Percentiles rank a stretch among this genome's conserved stretches.
phyloP scores from a whole-genome alignment of 768 basidiomycete genomes.

The Sarcomyxa edulis region DNA sequence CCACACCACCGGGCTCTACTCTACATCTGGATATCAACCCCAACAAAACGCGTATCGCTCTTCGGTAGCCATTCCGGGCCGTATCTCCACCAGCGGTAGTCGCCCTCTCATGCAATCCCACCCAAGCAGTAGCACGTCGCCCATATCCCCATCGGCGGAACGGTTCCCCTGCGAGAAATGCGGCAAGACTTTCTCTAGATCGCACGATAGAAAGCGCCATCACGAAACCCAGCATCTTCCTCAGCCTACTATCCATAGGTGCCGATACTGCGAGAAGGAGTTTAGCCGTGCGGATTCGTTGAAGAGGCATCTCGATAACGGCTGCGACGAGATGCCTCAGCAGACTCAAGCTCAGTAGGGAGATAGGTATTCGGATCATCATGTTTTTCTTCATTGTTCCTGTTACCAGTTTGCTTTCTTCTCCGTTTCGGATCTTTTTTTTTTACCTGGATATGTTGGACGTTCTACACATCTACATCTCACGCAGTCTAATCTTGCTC shows the following conservation, averaged over 20 bases:
- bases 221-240: conserved; percentile 71
- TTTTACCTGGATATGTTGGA: too few species aligned
- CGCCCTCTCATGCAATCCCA: conserved; percentile 35
- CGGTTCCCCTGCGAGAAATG: conserved; percentile 71
- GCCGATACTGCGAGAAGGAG: conserved; percentile 70
- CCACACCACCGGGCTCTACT: too few species aligned
- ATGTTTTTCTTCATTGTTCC: too few species aligned
- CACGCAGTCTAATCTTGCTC: too few species aligned
- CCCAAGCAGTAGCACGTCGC: too few species aligned
- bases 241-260: conserved; percentile 60
- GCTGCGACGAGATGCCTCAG: conserved; percentile 61
- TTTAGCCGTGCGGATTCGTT: conserved; percentile 77
- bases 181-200: conserved; percentile 74
- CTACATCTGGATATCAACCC: too few species aligned
- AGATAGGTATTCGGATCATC: too few species aligned
- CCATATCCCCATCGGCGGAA: conserved; percentile 50
- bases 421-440: too few species aligned
- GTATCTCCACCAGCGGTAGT: conserved; percentile 20
- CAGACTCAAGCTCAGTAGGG: too few species aligned
- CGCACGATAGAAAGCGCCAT: conserved; percentile 80
- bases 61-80: background rate
- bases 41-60: conserved; percentile 2
- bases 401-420: too few species aligned
- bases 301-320: conserved; percentile 79
- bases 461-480: too few species aligned